A percentile compares a stretch with the other conserved stretches of the same genome.
Evolutionary conservation across 1,284 basidiomycete species (phyloP).

Genomic region (Pterulicium gracile): DNA sequence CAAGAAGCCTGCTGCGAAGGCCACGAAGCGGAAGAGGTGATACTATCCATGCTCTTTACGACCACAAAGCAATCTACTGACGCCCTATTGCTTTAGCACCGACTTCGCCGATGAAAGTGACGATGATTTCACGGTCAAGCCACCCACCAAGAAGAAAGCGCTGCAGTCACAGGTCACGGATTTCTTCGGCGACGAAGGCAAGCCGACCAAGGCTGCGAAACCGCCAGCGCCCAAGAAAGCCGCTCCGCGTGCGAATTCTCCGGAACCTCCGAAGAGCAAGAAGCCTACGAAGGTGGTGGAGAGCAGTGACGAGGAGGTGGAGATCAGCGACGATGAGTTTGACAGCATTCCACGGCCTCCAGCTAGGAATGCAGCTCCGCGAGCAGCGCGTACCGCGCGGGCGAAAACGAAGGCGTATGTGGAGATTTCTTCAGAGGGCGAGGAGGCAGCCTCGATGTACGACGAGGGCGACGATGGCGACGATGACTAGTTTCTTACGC

Average conservation of each 20-base stretch:
- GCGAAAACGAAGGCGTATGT: constrained; percentile 38
- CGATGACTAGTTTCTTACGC: constrained; percentile 10
- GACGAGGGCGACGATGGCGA: constrained; percentile 8
- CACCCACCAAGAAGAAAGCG: constrained; percentile 21
- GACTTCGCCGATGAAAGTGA: background rate
- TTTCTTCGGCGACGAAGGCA: constrained; percentile 45
- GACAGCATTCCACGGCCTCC: constrained; percentile 21
- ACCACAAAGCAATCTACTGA: background rate
- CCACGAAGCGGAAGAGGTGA: constrained; percentile 1
- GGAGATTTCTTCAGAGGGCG: constrained; percentile 37
- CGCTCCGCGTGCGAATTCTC: constrained; percentile 43
- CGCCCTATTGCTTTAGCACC: background rate
- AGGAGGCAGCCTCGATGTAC: constrained; percentile 17
- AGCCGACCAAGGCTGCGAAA: constrained; percentile 21
- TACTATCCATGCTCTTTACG: background rate
- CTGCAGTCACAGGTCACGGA: constrained; percentile 39
- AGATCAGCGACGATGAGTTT: constrained; percentile 23
- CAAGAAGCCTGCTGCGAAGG: constrained; percentile 6
- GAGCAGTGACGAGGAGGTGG: constrained; percentile 23
- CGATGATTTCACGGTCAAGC: constrained; percentile 16
- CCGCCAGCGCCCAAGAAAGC: constrained; percentile 34
- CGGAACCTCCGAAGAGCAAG: constrained; percentile 34
- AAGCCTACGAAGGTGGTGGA: constrained; percentile 25
- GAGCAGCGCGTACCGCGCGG: constrained; percentile 25
- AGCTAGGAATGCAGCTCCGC: constrained; percentile 11